Evolutionary conservation across 1,284 basidiomycete genomes (phyloP), one percentile per base, ranked within the genome.

Genomic region (Cystobasidium pallidum): DNA sequence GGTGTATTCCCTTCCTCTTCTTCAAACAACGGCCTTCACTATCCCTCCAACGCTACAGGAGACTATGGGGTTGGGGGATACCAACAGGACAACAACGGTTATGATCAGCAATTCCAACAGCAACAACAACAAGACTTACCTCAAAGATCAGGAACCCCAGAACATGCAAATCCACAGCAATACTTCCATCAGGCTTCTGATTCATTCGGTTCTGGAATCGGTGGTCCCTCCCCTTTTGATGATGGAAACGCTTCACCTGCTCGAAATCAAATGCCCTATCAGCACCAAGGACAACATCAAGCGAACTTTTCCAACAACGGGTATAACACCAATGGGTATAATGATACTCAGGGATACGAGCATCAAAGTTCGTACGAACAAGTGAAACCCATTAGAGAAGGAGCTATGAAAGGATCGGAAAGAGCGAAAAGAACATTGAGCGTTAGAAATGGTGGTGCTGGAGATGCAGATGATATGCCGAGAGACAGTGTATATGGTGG

Each of bases 141-240:
- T 15, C 47, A 61, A 58, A 36, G 76, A 19, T 66, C 66, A n/a
- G 76, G 76, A 15, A 77, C 76, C 26, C 76, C 76, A 4, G 72
- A 72, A 30, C 68, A 76, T 62, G 62, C 70, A 39, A 76, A 77
- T 73, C 76, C 75, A 13, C 75, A 76, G 65, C 77, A 77, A 51
- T 77, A 75, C 36, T 71, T 71, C 61, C 68, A 71, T 59, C 68
- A 71, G 49, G 68, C 68, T 45, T 34, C 30, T 61, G 68, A 71
- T 41, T 71, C 68, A 21, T 71, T 54, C 52, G 49, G 57, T 36
- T 71, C 68, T 30, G 70, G 49, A 24, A 49, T 57, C 32, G 62
- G 61, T 39, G 13, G 15, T 34, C 30, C 61, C 32, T 70, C 72
- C 36, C 68, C 58, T 36, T 59, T 70, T 24, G 61, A 47, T 17